Conservation (phyloP, 495 filamentous ascomycete genomes). For the Neurospora tetrasperma region DNA sequence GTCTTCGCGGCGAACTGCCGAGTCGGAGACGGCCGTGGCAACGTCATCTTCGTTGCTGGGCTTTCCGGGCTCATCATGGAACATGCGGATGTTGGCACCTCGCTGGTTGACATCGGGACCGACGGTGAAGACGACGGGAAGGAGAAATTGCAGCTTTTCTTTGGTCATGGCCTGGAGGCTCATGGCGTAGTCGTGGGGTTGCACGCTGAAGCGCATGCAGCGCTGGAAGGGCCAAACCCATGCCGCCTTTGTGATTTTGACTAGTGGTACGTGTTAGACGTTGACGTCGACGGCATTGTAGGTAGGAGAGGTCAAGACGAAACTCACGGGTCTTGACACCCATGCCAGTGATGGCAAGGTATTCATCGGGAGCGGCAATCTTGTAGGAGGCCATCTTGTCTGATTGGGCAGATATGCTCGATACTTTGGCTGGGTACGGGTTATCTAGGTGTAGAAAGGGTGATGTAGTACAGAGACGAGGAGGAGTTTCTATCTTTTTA, state of each 20-base stretch:
- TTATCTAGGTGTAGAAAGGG: not conserved
- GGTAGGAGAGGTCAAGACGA: not conserved
- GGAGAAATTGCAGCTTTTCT: constrained; percentile 68
- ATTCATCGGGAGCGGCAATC: constrained; percentile 43
- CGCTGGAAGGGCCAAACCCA: constrained; percentile 59
- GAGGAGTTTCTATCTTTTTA: not conserved
- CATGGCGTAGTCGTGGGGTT: constrained; percentile 68
- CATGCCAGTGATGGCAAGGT: constrained; percentile 75
- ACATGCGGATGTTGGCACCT: constrained; percentile 28
- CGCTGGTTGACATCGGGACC: constrained; percentile 57
- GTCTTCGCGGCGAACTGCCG: constrained; percentile 25
- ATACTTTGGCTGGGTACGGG: not conserved
- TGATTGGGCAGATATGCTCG: not conserved
- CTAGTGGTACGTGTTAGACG: constrained; percentile 10
- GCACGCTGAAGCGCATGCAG: constrained; percentile 45
- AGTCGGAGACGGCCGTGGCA: constrained; percentile 7
- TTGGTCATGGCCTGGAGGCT: constrained; percentile 73
- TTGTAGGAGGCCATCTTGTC: constrained; percentile 35
- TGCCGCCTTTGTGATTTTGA: constrained; percentile 64
- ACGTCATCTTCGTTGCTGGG: constrained; percentile 13
- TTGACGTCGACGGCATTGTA: not conserved
- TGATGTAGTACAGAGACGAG: not conserved
- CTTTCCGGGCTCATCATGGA: not conserved
- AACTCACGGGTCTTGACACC: constrained; percentile 43
- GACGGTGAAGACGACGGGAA: constrained; percentile 78